Base-by-base conservation (phyloP, 2,329 filamentous ascomycete species). In the Pseudogymnoascus sp. region DNA sequence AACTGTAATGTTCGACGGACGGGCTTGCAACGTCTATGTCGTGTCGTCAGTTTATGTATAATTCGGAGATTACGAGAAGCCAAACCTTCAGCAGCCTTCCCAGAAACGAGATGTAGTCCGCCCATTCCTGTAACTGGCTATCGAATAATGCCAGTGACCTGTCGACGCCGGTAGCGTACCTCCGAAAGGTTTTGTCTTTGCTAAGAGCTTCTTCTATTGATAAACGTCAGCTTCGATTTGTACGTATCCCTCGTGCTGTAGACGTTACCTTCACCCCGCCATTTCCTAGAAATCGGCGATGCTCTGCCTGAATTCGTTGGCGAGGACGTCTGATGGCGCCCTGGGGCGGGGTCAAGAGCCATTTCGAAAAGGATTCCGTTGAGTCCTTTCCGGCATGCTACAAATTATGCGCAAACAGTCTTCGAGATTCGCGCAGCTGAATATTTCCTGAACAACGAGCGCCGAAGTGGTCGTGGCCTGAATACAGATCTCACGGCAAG, bases 61-160 rank as follows among this genome's bases (percentile, higher is more conserved):
- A 31, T 16, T 36, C 25, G 25, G 48, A 31, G 37, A 39, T 66
- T 62, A 64, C 16, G 34, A 65, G 41, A 16, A 25, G 67, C 68
- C 73, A 70, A 75, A 93, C 91, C 85, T 97, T 98, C 67, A 96
- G 81, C 60, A 99, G 81, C 67, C 92, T 87, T 74, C 90, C 96
- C 64, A 99, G 79, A 75, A 98, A 99, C 16, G 93, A 96, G 72
- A 99, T 99, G 75, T 99, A 99, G 78, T 99, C 95, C 60, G 96
- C 95, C 95, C 95, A 99, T 85, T 99, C 95, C 77, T 98, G 92
- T 70, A 97, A 82, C 31, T 92, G 87, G 14, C 91, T 93, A 74
- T 99, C 95, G 79, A 97, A 99, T 36, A 96, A 82, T 54, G 90
- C 85, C 67, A 99, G 83, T 36, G 92, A 90, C 75, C 92, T 86